Conservation (phyloP, 2,329 filamentous ascomycete species). For the Colletotrichum horii region DNA sequence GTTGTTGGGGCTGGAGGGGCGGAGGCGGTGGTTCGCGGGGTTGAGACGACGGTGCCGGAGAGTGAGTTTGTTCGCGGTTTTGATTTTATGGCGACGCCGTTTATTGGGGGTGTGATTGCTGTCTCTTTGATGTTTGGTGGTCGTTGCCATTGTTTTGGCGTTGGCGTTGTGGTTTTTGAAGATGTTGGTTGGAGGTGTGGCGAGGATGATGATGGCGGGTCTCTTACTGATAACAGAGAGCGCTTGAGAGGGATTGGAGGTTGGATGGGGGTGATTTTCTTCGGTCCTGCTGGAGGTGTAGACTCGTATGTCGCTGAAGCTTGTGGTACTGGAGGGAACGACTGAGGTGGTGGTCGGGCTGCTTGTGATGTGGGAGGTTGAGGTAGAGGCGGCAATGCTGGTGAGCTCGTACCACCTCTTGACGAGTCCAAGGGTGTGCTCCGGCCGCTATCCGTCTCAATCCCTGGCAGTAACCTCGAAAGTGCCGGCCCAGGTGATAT, state of each 20-base stretch:
- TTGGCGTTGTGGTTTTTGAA: background rate
- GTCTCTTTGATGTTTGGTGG: background rate
- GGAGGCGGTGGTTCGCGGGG: background rate
- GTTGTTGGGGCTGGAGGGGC: background rate
- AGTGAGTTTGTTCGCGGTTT: background rate
- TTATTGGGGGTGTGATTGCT: background rate
- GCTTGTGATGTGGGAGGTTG: background rate
- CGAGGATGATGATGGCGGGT: background rate
- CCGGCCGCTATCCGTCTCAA: slow-evolving; percentile 4
- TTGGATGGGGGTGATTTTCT: background rate
- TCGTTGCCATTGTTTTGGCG: background rate
- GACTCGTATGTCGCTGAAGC: background rate
- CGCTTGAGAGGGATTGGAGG: background rate
- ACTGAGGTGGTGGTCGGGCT: background rate
- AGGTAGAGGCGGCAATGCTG: background rate
- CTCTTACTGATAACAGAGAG: background rate
- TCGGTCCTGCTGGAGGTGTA: background rate
- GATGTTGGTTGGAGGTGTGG: background rate
- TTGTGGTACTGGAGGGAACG: background rate
- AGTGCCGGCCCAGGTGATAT: background rate
- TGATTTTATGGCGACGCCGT: background rate
- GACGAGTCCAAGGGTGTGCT: slow-evolving; percentile 7
- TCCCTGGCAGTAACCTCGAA: background rate
- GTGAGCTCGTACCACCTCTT: slow-evolving; percentile 7
- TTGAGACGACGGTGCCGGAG: background rate